Percentiles rank a stretch among this genome's conserved stretches.
These are phyloP conservation scores for Acacia pycnantha DNA, from an alignment of 331 rosid species.

Conservation along the genomic window DNA sequence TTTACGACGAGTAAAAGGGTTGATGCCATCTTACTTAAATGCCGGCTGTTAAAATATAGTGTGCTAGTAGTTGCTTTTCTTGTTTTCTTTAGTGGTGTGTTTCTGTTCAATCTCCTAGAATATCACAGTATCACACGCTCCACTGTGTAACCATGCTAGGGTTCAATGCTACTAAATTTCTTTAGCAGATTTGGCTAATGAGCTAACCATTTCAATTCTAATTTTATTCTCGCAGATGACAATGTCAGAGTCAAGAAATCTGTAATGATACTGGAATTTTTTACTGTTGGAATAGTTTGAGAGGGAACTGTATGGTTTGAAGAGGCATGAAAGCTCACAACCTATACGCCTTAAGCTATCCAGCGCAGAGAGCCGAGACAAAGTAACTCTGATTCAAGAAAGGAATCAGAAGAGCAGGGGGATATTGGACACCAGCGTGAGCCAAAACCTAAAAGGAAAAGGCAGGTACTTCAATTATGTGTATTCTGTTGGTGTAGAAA, in stretches of 20 bases:
- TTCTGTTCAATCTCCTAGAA: neutral
- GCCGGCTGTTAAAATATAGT: neutral
- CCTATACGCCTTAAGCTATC: constrained; percentile 30
- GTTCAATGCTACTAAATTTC: neutral
- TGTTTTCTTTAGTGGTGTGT: neutral
- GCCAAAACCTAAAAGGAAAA: constrained; percentile 14
- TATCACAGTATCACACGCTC: neutral
- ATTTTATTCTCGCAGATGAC: constrained; percentile 35
- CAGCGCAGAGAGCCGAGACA: constrained; percentile 18
- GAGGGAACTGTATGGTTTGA: constrained; percentile 33
- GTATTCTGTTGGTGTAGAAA: constrained; percentile 27
- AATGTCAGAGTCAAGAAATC: constrained; percentile 1
- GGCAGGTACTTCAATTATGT: constrained; percentile 29
- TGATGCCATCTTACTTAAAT: neutral
- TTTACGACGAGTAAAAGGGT: constrained; percentile 1
- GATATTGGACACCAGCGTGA: constrained; percentile 18
- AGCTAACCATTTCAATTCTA: neutral
- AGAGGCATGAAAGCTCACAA: constrained; percentile 43
- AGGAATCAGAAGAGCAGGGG: constrained; percentile 18
- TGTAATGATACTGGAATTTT: constrained; percentile 17
- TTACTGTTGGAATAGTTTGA: constrained; percentile 32
- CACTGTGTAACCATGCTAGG: neutral
- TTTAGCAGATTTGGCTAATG: constrained; percentile 21
- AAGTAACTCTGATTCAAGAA: constrained; percentile 5
- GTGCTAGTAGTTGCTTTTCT: neutral